Conservation (phyloP, 2,329 filamentous ascomycete species). For the Fusarium transvaalense region DNA sequence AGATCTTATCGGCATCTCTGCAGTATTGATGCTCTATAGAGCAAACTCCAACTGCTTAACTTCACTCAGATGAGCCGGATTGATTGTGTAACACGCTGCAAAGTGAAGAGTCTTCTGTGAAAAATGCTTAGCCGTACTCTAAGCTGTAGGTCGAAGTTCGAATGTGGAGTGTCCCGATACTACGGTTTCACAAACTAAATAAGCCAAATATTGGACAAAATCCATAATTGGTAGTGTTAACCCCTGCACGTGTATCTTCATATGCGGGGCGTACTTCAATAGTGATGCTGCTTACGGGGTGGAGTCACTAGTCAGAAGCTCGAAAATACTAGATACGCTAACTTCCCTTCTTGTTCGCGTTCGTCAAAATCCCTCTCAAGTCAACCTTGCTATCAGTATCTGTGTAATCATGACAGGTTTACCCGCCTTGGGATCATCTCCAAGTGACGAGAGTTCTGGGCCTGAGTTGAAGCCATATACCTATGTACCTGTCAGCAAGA, state of each 20-base stretch:
- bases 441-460: fast-evolving
- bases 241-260: no score
- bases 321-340: neutral
- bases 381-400: fast-evolving
- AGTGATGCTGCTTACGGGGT: neutral
- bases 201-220: no score
- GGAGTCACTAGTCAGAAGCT: neutral
- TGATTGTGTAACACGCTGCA: no score
- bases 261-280: neutral
- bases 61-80: no score
- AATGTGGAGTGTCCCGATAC: fast-evolving
- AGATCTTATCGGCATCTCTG: no score
- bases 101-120: no score
- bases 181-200: neutral
- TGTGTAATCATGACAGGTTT: fast-evolving
- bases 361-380: neutral
- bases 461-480: neutral
- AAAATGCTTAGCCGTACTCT: no score
- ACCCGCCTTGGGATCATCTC: neutral
- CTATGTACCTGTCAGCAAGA: neutral
- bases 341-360: fast-evolving
- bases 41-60: no score
- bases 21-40: no score
- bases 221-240: neutral
- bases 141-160: no score